phyloP scores from a whole-genome alignment of 2,329 filamentous ascomycete species.

The Lecanosticta acicola region DNA sequence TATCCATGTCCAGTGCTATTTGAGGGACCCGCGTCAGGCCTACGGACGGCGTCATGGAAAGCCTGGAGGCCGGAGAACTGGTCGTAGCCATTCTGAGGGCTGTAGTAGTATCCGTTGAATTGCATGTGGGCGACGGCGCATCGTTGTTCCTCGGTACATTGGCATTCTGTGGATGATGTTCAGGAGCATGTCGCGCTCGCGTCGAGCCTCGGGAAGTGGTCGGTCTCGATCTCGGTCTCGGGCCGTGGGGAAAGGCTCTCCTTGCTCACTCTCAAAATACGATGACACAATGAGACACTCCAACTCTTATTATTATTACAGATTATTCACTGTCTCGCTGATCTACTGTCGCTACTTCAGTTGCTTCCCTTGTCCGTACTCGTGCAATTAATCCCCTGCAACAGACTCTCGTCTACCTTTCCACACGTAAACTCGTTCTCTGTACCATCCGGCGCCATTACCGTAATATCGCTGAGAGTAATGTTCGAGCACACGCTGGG shows the following conservation, averaged over 20 bases:
- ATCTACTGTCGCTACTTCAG: slow-evolving; percentile 1
- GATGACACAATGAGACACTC: too few relatives aligned
- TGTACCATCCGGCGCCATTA: slow-evolving; percentile 23
- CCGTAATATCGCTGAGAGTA: slow-evolving; percentile 27
- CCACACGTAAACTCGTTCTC: slow-evolving; percentile 29
- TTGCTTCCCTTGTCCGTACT: slow-evolving; percentile 14
- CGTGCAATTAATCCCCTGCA: slow-evolving; percentile 30
- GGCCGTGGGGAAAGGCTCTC: too few relatives aligned
- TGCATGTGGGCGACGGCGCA: background rate
- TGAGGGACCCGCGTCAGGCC: background rate
- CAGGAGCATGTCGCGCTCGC: too few relatives aligned
- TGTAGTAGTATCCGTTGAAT: background rate
- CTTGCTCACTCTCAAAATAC: too few relatives aligned
- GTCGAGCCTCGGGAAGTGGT: too few relatives aligned
- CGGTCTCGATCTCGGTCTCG: too few relatives aligned
- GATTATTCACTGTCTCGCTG: background rate
- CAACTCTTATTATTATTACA: too few relatives aligned
- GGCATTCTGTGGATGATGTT: background rate
- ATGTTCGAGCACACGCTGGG: slow-evolving; percentile 49
- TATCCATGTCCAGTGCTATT: background rate
- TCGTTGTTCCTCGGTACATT: background rate
- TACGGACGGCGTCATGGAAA: background rate
- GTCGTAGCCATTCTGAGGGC: background rate
- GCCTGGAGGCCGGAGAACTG: background rate
- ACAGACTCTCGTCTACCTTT: slow-evolving; percentile 26